Evolutionary conservation across 768 basidiomycete species (phyloP), one percentile per base, ranked within the genome.

Genomic region (Kwoniella sp.): DNA sequence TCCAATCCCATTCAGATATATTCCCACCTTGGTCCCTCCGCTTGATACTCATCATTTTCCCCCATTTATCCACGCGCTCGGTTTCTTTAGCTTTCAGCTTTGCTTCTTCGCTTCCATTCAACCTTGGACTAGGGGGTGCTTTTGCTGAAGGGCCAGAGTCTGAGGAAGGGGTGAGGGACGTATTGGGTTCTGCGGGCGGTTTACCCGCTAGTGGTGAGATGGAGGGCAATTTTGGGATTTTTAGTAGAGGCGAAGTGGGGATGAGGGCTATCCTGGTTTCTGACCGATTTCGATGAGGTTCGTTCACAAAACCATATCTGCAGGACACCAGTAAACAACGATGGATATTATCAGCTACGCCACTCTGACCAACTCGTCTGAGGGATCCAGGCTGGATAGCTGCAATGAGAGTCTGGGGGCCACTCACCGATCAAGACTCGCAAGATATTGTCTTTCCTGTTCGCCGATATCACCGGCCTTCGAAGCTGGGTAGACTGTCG

Each of bases 251-350:
- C 0, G 85, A 78, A 40, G 86, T 80, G 2, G 87, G 85, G 9
- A 97, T 83, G 5, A 86, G 83, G 30, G 93, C 84, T 33, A 96
- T 83, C 47, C 95, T 88, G 72, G 77, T 77, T 65, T 96, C 92
- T 76, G 92, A 90, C 13, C 57, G 80, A 49, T 79, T 77, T 19
- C 79, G 89, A 26, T 79, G 88, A 0, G 88, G 85, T 4, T 86
- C 81, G 6, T 86, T 81, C 80, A 91, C 91, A 84, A 98, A 98
- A 27, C 95, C 95, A 79, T 97, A 98, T 67, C 94, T 96, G 25
- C 26, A 7, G 22, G 4, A 44, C 36, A 33, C 12, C 24, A n/a
- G n/a, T n/a, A 1, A 60, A 59, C 22, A 44, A 10, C 40, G 40
- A 44, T 33, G n/a, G n/a, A n/a, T n/a, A n/a, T n/a, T n/a, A n/a